Percentiles rank a stretch among this genome's conserved stretches.
These are phyloP conservation scores for Ochetophila trinervis DNA, from an alignment of 306 rosid genomes.

Conservation along the genomic window DNA sequence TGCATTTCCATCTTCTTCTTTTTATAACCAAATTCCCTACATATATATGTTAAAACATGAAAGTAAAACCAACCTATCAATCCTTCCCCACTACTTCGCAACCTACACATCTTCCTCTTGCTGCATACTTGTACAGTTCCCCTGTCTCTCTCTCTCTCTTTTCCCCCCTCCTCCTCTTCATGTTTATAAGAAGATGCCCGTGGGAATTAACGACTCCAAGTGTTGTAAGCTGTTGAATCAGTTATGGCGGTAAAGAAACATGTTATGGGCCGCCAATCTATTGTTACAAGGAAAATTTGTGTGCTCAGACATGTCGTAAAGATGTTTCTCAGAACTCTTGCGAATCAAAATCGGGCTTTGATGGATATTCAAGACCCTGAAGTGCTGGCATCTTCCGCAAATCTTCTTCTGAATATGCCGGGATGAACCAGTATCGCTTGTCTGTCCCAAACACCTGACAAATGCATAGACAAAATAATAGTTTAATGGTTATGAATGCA, in stretches of 20 bases:
- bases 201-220: conserved; percentile 27
- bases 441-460: conserved; percentile 86
- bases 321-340: conserved; percentile 54
- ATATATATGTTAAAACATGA: background rate
- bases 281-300: conserved; percentile 25
- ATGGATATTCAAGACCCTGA: conserved; percentile 94
- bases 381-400: conserved; percentile 81
- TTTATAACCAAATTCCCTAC: conserved; percentile 19
- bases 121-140: conserved; percentile 1
- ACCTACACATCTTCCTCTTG: conserved; percentile 24
- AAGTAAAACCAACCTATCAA: conserved; percentile 30
- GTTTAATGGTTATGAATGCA: background rate
- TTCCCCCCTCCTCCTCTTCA: background rate
- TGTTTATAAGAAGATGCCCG: conserved; percentile 19
- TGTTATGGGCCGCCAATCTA: conserved; percentile 23
- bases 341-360: conserved; percentile 84
- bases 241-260: conserved; percentile 30
- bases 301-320: conserved; percentile 19
- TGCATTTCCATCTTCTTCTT: conserved; percentile 27
- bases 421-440: conserved; percentile 87
- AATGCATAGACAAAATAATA: conserved; percentile 10
- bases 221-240: conserved; percentile 32
- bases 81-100: conserved; percentile 17
- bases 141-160: conserved; percentile 5
- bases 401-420: conserved; percentile 94